These are phyloP conservation scores for Paecilomyces niveus DNA, from an alignment of 2,329 filamentous ascomycete genomes.

Conservation along the genomic window DNA sequence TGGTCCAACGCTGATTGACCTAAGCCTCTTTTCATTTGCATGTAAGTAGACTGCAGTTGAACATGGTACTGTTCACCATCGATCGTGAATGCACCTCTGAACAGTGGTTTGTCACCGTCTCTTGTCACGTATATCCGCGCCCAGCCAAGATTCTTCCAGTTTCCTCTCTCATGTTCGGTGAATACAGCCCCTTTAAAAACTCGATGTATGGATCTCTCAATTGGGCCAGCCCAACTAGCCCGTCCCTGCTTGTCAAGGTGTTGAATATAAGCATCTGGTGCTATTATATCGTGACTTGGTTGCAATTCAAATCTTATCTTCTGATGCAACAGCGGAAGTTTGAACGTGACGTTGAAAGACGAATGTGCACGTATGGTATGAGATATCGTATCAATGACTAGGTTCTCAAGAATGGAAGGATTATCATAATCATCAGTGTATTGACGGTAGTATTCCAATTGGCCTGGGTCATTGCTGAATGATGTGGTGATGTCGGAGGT, in stretches of 20 bases:
- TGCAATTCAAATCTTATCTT: slow-evolving; percentile 26
- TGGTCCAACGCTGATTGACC: background rate
- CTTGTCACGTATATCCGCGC: background rate
- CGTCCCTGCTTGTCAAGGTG: background rate
- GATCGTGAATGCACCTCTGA: background rate
- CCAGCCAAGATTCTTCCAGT: background rate
- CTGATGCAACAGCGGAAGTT: background rate
- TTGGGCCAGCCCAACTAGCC: background rate
- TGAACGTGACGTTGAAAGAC: background rate
- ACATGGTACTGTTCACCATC: background rate
- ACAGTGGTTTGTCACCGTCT: background rate
- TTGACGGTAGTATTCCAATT: too few species aligned
- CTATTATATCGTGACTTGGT: slow-evolving; percentile 60
- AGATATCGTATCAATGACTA: background rate
- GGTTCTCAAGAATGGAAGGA: background rate
- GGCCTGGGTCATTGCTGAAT: too few species aligned
- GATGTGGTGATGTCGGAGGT: background rate
- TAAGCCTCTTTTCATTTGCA: background rate
- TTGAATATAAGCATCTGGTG: slow-evolving; percentile 38
- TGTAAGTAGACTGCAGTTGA: background rate
- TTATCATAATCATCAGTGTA: background rate
- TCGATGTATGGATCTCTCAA: background rate
- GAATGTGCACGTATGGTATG: background rate
- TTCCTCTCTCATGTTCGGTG: background rate
- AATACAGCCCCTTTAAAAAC: background rate